Percentiles rank a stretch among this genome's conserved stretches.
These are phyloP conservation scores for Monilinia aucupariae DNA, from an alignment of 2,329 filamentous ascomycete species.

Conservation along the genomic window DNA sequence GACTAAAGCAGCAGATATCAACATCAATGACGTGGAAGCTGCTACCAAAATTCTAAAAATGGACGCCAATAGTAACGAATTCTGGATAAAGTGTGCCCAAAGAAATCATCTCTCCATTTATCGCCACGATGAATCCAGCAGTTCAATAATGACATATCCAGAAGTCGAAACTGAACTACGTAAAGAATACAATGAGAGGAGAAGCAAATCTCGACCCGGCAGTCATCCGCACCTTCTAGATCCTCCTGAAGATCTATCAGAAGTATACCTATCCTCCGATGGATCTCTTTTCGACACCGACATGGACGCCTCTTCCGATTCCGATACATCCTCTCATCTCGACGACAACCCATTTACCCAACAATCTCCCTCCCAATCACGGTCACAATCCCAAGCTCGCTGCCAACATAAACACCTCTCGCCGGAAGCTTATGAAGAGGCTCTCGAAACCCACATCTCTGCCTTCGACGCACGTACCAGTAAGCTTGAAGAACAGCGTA, in stretches of 20 bases:
- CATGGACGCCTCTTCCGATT: not conserved
- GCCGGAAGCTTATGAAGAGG: slow-evolving; percentile 4
- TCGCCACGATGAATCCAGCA: slow-evolving; percentile 30
- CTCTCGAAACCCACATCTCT: slow-evolving; percentile 12
- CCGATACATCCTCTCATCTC: not conserved
- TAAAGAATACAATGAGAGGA: slow-evolving; percentile 21
- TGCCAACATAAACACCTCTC: not conserved
- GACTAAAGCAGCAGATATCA: slow-evolving; percentile 31
- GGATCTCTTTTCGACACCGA: not conserved
- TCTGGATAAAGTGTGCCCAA: slow-evolving; percentile 48
- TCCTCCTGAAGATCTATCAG: not conserved
- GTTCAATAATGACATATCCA: slow-evolving; percentile 36
- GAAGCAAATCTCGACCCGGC: slow-evolving; percentile 18
- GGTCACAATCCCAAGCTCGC: not conserved
- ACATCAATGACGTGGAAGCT: slow-evolving; percentile 41
- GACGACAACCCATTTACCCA: not conserved
- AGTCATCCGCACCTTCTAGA: not conserved
- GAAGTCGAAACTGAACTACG: slow-evolving; percentile 31
- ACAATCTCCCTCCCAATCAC: not conserved
- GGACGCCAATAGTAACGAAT: slow-evolving; percentile 41
- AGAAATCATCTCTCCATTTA: slow-evolving; percentile 49
- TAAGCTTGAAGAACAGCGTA: slow-evolving; percentile 26
- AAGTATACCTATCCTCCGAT: slow-evolving; percentile 10
- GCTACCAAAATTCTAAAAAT: slow-evolving; percentile 51
- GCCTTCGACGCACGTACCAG: slow-evolving; percentile 28